phyloP scores from a whole-genome alignment of 176 grass and related monocot genomes.

The Areca catechu region DNA sequence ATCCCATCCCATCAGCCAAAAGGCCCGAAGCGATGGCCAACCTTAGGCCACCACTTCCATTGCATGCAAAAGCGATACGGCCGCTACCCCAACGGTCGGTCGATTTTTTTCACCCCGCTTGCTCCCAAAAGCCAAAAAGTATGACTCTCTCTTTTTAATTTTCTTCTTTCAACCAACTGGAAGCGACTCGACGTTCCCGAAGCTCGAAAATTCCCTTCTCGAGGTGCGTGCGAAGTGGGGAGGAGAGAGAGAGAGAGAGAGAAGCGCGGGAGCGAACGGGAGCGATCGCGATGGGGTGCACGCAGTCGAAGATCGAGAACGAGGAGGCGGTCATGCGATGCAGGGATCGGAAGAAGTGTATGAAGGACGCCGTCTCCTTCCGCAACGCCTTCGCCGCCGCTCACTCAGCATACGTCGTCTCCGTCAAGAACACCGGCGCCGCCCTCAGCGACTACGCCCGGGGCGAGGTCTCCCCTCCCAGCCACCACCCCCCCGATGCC shows the following conservation, averaged over 20 bases:
- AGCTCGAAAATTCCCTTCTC: too few species aligned
- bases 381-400: slow-evolving; percentile 88
- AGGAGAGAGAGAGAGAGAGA: neutral
- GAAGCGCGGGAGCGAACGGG: neutral
- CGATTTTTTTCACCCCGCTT: too few species aligned
- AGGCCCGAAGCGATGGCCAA: too few species aligned
- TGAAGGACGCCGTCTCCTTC: slow-evolving; percentile 39
- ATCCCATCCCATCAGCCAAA: too few species aligned
- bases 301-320: slow-evolving; percentile 85
- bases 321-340: slow-evolving; percentile 83
- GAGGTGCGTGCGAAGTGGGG: too few species aligned
- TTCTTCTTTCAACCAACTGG: too few species aligned
- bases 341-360: slow-evolving; percentile 53
- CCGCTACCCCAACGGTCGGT: too few species aligned
- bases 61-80: too few species aligned
- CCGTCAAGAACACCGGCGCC: slow-evolving; percentile 70
- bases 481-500: slow-evolving; percentile 4
- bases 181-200: too few species aligned
- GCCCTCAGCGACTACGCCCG: slow-evolving; percentile 76
- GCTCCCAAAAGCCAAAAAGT: too few species aligned
- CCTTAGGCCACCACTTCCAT: too few species aligned
- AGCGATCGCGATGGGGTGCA: slow-evolving; percentile 59
- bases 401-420: slow-evolving; percentile 62
- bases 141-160: too few species aligned
- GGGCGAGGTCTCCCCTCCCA: slow-evolving; percentile 37